Conservation (phyloP, 768 basidiomycete genomes). For the Mrakia blollopis region DNA sequence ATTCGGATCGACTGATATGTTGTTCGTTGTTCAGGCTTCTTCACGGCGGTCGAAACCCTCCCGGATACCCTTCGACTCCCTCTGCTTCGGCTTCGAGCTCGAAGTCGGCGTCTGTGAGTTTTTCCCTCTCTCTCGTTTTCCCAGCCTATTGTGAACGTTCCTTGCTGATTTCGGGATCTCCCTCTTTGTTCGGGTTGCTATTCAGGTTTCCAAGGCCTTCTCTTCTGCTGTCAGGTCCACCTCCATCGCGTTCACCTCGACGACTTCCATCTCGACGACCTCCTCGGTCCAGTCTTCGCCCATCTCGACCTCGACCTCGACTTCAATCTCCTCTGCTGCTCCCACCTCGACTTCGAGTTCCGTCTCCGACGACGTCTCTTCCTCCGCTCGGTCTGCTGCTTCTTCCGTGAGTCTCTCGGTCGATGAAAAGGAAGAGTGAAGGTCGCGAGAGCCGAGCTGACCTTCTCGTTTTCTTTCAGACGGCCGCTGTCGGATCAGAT, state of each 20-base stretch:
- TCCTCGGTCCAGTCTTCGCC: background rate
- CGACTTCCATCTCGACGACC: background rate
- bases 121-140: background rate
- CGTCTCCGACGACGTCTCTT: background rate
- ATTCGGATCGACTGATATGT: background rate
- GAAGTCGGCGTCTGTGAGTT: background rate
- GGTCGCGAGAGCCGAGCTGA: too few relatives aligned
- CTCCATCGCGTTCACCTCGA: background rate
- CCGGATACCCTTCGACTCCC: background rate
- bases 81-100: constrained; percentile 5
- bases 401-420: background rate
- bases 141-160: background rate
- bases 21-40: background rate
- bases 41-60: constrained; percentile 20
- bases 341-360: background rate
- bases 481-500: background rate
- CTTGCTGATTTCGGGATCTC: background rate
- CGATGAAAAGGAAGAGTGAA: background rate
- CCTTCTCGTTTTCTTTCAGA: background rate
- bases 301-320: background rate
- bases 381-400: background rate
- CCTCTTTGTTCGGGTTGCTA: background rate
- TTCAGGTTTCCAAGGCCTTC: background rate
- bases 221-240: background rate
- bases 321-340: constrained; percentile 4